phyloP scores from a whole-genome alignment of 306 rosid genomes.

The Fragaria ananassa region DNA sequence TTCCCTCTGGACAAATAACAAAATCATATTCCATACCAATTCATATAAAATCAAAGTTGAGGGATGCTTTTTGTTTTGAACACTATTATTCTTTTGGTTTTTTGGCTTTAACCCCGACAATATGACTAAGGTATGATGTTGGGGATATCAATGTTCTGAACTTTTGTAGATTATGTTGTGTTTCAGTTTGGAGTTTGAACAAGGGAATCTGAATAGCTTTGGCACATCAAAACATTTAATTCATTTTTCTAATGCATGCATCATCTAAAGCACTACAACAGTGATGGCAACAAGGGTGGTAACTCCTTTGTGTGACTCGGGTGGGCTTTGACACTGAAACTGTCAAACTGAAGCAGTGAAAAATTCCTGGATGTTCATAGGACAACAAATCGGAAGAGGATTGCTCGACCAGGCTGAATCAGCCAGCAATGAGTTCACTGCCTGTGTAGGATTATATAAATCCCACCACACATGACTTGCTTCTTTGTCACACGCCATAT shows the following conservation, averaged over 20 bases:
- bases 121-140: neutral
- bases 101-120: neutral
- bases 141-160: neutral
- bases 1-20: neutral
- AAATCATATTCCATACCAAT: no score
- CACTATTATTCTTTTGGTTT: neutral
- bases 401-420: constrained; percentile 66
- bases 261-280: neutral
- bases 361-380: constrained; percentile 50
- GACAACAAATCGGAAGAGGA: constrained; percentile 54
- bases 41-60: neutral
- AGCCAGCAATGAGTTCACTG: constrained; percentile 66
- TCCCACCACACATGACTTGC: constrained; percentile 83
- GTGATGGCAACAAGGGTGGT: neutral
- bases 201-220: neutral
- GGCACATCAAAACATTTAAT: neutral
- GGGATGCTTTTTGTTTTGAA: neutral
- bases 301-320: neutral
- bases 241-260: neutral
- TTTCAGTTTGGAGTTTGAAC: neutral
- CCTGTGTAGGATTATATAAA: constrained; percentile 57
- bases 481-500: constrained; percentile 47
- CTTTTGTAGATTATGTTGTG: neutral
- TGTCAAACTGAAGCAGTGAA: constrained; percentile 5
- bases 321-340: neutral